phyloP scores from a whole-genome alignment of 2,329 filamentous ascomycete species.

The Exutisphaerella laricina region DNA sequence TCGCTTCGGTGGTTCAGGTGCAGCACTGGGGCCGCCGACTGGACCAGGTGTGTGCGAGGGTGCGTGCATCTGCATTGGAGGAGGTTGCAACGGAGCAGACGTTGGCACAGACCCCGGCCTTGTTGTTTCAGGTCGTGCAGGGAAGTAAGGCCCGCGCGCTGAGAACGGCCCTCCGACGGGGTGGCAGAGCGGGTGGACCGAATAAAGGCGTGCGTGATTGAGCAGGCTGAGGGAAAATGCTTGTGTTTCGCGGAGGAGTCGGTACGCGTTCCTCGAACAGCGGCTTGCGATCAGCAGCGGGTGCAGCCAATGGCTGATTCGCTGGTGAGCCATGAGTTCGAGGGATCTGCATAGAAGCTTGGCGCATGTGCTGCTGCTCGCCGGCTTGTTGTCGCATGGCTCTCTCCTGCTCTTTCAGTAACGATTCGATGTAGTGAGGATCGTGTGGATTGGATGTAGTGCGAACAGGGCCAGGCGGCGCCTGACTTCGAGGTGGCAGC shows the following conservation, averaged over 20 bases:
- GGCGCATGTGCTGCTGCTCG: constrained; percentile 16
- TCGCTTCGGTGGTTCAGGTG: constrained; percentile 33
- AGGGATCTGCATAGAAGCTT: constrained; percentile 13
- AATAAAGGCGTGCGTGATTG: constrained; percentile 17
- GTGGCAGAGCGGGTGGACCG: constrained; percentile 2
- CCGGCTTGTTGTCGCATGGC: constrained; percentile 28
- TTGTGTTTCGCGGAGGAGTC: constrained; percentile 21
- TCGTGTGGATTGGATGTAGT: constrained; percentile 20
- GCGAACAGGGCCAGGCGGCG: constrained; percentile 17
- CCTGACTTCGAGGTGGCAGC: constrained; percentile 20
- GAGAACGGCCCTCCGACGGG: constrained; percentile 1
- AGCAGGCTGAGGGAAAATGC: constrained; percentile 14
- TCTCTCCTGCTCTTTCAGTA: constrained; percentile 31
- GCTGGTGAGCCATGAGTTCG: constrained; percentile 27
- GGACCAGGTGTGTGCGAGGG: constrained; percentile 12
- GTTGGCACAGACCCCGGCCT: constrained; percentile 28
- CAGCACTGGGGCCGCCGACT: constrained; percentile 18
- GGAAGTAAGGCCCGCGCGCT: constrained; percentile 21
- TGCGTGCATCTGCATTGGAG: constrained; percentile 1
- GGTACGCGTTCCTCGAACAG: constrained; percentile 29
- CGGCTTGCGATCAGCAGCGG: constrained; percentile 24
- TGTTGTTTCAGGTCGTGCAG: constrained; percentile 29
- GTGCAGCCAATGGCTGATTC: constrained; percentile 20
- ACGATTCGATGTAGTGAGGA: constrained; percentile 22
- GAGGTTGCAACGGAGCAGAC: constrained; percentile 16